These are phyloP conservation scores for Populus nigra DNA, from an alignment of 345 rosid species.

Conservation along the genomic window DNA sequence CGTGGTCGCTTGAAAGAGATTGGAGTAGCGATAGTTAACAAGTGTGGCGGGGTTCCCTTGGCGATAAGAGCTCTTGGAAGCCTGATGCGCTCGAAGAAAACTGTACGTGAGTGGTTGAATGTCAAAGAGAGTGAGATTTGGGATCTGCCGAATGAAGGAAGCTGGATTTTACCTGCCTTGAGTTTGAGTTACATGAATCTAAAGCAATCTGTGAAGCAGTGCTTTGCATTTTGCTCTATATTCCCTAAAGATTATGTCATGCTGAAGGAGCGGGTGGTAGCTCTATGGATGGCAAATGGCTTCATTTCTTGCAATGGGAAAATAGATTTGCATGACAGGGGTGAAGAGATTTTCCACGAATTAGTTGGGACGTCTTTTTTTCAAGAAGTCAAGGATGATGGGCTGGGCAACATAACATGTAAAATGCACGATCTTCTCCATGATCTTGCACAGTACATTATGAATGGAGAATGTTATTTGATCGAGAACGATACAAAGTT, in stretches of 20 bases:
- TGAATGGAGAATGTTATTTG: background rate
- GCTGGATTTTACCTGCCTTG: background rate
- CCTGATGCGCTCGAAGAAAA: slow-evolving; percentile 5
- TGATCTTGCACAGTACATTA: slow-evolving; percentile 21
- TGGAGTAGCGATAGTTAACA: slow-evolving; percentile 10
- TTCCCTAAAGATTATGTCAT: slow-evolving; percentile 4
- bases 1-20: background rate
- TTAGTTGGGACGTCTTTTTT: slow-evolving; percentile 19
- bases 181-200: slow-evolving; percentile 8
- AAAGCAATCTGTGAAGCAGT: background rate
- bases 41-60: slow-evolving; percentile 20
- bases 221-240: slow-evolving; percentile 7
- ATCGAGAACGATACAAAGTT: background rate
- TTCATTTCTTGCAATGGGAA: background rate
- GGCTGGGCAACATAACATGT: background rate
- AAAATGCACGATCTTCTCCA: slow-evolving; percentile 29
- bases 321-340: slow-evolving; percentile 11
- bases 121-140: slow-evolving; percentile 15
- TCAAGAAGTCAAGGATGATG: background rate
- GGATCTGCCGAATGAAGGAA: slow-evolving; percentile 4
- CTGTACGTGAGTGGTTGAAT: slow-evolving; percentile 4
- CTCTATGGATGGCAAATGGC: slow-evolving; percentile 33
- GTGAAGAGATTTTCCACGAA: slow-evolving; percentile 15
- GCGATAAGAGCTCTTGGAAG: slow-evolving; percentile 14
- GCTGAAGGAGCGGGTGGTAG: slow-evolving; percentile 2